A percentile compares a stretch with the other conserved stretches of the same genome.
Conservation (phyloP, 1,284 basidiomycete genomes). For the Sporisorium iseilematis-ciliati region DNA sequence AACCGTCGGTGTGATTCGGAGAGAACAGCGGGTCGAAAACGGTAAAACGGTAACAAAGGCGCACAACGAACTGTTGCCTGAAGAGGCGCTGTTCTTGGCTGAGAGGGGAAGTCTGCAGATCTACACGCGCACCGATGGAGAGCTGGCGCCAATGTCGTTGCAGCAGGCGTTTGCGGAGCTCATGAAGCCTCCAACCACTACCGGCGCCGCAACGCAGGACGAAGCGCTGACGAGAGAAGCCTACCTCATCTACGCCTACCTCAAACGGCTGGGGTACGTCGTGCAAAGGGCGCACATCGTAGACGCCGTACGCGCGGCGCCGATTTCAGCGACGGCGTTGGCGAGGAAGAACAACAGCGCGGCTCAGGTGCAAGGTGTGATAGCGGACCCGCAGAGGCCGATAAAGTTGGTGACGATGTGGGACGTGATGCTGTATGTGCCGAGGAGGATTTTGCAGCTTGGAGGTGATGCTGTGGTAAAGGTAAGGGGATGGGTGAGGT, state of each 20-base stretch:
- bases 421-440: slow-evolving; percentile 52
- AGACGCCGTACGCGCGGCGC: slow-evolving; percentile 47
- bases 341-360: slow-evolving; percentile 18
- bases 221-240: slow-evolving; percentile 81
- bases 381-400: slow-evolving; percentile 53
- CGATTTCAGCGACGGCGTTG: slow-evolving; percentile 13
- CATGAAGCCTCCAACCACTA: slow-evolving; percentile 71
- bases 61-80: slow-evolving; percentile 82
- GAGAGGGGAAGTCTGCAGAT: slow-evolving; percentile 73
- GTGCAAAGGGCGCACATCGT: slow-evolving; percentile 77
- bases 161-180: slow-evolving; percentile 88
- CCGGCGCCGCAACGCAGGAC: slow-evolving; percentile 73
- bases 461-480: slow-evolving; percentile 7
- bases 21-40: slow-evolving; percentile 8
- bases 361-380: slow-evolving; percentile 23
- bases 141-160: slow-evolving; percentile 80
- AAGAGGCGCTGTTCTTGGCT: slow-evolving; percentile 91
- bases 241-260: slow-evolving; percentile 92
- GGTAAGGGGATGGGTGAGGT: background rate
- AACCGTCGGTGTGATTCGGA: slow-evolving; percentile 54
- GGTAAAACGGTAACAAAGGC: slow-evolving; percentile 27
- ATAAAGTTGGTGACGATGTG: slow-evolving; percentile 49
- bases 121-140: slow-evolving; percentile 31
- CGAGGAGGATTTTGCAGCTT: slow-evolving; percentile 44
- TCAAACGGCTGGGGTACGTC: slow-evolving; percentile 90